Evolutionary conservation across 2,329 filamentous ascomycete genomes (phyloP).

Genomic region (Colletotrichum sp.): DNA sequence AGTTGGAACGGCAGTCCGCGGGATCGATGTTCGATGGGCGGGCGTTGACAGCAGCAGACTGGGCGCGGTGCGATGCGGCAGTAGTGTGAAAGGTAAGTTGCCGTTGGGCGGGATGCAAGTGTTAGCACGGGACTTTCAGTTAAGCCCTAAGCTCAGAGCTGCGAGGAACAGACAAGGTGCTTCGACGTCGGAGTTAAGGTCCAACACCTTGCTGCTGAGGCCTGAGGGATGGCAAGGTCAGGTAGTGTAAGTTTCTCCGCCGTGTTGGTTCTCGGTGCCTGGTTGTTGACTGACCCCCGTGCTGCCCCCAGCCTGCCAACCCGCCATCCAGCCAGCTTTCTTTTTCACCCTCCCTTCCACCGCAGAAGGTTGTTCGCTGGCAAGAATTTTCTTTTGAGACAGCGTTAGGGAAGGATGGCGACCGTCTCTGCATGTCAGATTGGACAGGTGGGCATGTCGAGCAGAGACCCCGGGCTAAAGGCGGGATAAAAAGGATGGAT

Average conservation of each 20-base stretch:
- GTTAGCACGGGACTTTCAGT: not conserved
- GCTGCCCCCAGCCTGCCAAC: not conserved
- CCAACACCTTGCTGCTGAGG: not conserved
- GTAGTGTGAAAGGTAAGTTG: not conserved
- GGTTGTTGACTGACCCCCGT: not conserved
- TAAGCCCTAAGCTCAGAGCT: not conserved
- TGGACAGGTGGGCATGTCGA: not conserved
- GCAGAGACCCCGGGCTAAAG: not conserved
- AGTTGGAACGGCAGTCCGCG: constrained; percentile 4
- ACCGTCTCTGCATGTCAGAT: not conserved
- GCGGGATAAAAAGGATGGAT: not conserved
- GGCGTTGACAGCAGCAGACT: not conserved
- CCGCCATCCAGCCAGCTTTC: not conserved
- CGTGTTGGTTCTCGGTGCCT: constrained; percentile 9
- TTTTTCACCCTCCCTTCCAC: not conserved
- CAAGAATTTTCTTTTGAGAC: not conserved
- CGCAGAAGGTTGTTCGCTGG: not conserved
- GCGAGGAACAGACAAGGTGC: not conserved
- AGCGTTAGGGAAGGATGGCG: not conserved
- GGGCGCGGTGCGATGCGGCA: not conserved
- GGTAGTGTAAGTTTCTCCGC: constrained; percentile 1
- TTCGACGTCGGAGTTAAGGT: not conserved
- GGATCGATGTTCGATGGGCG: not conserved
- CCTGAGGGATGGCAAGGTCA: not conserved
- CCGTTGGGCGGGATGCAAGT: not conserved